Evolutionary conservation across 345 rosid species (phyloP).

Genomic region (Leavenworthia alabamica): DNA sequence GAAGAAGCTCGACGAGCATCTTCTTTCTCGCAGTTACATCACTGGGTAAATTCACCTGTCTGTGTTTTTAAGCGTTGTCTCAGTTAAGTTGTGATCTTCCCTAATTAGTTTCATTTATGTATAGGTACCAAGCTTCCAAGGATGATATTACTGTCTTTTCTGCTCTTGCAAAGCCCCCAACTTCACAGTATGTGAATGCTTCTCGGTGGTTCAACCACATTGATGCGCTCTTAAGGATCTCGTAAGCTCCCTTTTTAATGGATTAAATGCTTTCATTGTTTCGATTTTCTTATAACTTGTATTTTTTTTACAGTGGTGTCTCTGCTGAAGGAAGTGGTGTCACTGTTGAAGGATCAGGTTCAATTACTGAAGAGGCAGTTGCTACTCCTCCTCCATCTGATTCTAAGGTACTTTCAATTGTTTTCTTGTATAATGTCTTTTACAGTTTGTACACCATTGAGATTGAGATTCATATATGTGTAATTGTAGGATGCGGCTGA

Average conservation of each 20-base stretch:
- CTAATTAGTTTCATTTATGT: neutral
- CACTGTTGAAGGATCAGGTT: constrained; percentile 50
- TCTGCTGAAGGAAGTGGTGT: constrained; percentile 81
- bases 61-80: neutral
- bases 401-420: constrained; percentile 43
- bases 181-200: constrained; percentile 55
- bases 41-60: constrained; percentile 44
- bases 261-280: neutral
- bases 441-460: neutral
- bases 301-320: constrained; percentile 49
- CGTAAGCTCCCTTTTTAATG: constrained; percentile 52
- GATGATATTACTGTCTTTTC: constrained; percentile 66
- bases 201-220: constrained; percentile 84
- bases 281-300: neutral
- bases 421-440: neutral
- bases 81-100: neutral
- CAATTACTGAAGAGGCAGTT: constrained; percentile 43
- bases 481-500: constrained; percentile 45
- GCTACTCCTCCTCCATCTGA: constrained; percentile 78
- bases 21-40: constrained; percentile 73
- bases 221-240: constrained; percentile 82
- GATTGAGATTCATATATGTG: neutral
- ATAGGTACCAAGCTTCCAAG: constrained; percentile 91
- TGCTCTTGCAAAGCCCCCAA: constrained; percentile 53
- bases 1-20: constrained; percentile 82